Percentiles rank a stretch among this genome's conserved stretches.
Conservation (phyloP, 148 eudicot genomes). For the Nepenthes gracilis region DNA sequence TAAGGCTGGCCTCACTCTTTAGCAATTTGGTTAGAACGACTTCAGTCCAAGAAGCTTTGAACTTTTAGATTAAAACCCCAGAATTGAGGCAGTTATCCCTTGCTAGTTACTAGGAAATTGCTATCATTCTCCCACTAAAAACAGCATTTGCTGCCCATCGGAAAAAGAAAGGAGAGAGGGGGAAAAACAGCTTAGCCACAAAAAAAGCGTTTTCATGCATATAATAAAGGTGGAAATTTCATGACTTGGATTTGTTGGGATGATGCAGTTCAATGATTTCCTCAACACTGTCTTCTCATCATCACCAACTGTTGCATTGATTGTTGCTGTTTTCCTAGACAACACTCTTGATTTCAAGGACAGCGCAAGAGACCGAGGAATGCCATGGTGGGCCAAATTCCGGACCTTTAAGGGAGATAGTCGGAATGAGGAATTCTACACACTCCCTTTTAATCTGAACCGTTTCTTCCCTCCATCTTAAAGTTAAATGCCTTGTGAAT, state of each 20-base stretch:
- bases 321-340: conserved; percentile 80
- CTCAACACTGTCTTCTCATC: conserved; percentile 83
- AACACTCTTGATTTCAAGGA: conserved; percentile 91
- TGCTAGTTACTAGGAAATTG: too few relatives aligned
- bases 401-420: conserved; percentile 91
- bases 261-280: conserved; percentile 88
- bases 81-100: too few relatives aligned
- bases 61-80: too few relatives aligned
- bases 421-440: conserved; percentile 91
- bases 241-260: too few relatives aligned
- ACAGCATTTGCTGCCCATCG: too few relatives aligned
- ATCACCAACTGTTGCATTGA: conserved; percentile 80
- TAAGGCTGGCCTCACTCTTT: too few relatives aligned
- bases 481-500: background rate
- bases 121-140: too few relatives aligned
- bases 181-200: background rate
- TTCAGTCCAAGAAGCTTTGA: background rate
- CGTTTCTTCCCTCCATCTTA: conserved; percentile 93
- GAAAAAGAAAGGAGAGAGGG: too few relatives aligned
- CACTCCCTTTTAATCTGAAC: conserved; percentile 91
- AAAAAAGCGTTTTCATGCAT: too few relatives aligned
- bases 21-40: too few relatives aligned
- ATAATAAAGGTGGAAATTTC: too few relatives aligned
- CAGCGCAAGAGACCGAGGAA: conserved; percentile 82
- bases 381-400: conserved; percentile 99